Conservation (phyloP, 164 flowering plant species). For the Platanus orientalis region DNA sequence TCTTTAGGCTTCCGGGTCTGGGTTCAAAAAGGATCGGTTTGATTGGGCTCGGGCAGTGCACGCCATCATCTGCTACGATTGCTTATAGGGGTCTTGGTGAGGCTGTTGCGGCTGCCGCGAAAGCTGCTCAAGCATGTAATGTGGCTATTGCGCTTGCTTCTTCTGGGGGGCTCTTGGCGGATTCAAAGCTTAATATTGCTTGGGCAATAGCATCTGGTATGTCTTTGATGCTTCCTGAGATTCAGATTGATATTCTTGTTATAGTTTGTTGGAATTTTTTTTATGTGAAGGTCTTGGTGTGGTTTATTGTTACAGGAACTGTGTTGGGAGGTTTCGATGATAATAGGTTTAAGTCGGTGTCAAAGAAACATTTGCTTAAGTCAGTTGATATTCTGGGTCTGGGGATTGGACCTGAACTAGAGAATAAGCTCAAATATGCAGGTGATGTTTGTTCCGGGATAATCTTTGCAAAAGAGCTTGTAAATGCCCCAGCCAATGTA, state of each 20-base stretch:
- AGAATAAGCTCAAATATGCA: conserved; percentile 70
- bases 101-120: conserved; percentile 71
- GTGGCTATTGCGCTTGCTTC: conserved; percentile 79
- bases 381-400: conserved; percentile 88
- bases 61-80: conserved; percentile 21
- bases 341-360: conserved; percentile 76
- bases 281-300: background rate
- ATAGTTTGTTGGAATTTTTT: background rate
- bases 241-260: conserved; percentile 2
- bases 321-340: conserved; percentile 77
- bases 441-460: conserved; percentile 72
- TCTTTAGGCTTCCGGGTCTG: conserved; percentile 74
- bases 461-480: conserved; percentile 81
- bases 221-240: background rate
- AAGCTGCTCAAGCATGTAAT: conserved; percentile 67
- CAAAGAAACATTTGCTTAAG: conserved; percentile 56
- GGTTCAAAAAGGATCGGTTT: conserved; percentile 75
- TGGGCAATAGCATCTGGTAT: conserved; percentile 83
- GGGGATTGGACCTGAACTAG: conserved; percentile 78
- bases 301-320: conserved; percentile 46
- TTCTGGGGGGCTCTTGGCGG: conserved; percentile 48
- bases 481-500: conserved; percentile 94
- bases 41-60: conserved; percentile 70
- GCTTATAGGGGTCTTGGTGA: conserved; percentile 56
- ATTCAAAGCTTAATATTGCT: conserved; percentile 55